Base-by-base conservation (phyloP, 192 early-diverging fungal species). In the Linnemannia hyalina region DNA sequence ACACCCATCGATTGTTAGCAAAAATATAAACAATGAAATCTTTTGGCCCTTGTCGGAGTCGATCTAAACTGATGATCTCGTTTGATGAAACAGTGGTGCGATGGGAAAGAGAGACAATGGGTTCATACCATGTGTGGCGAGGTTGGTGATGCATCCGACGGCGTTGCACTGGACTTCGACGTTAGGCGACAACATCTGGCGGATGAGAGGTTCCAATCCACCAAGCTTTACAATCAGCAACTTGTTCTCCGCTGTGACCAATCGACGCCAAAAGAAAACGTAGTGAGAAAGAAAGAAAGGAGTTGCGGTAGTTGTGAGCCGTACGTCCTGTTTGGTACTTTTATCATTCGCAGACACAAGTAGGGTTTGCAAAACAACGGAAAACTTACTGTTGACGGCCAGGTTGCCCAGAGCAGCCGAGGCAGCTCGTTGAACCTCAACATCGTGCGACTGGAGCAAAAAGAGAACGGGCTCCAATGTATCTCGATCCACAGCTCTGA, bases 131-230 rank as follows among this genome's bases (percentile, higher is more conserved):
- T 93, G 91, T 6, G 97, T 97, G 8, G 97, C 96, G 75, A 98
- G 92, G 71, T 98, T 98, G 0, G 97, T 98, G 78, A 98, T 96
- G 89, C 97, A 98, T 20, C 97, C 97, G 23, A 97, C 97, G 18
- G 97, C 96, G 88, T 98, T 98, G 82, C 95, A 96, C 88, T 97
- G 96, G n/a, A 97, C 96, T 80, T 97, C 97, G 38, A 96, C 93
- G 77, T 97, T 96, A 18, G 93, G 92, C 38, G 94, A 94, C 70
- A 94, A 90, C 96, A 97, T 97, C 85, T 97, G 94, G 60, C 94
- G 93, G 80, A 97, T 95, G 36, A 98, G 93, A 73, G 95, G 95
- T 73, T 96, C 96, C 26, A 98, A 87, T 3, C 94, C 96, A 68
- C 96, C 96, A 76, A 95, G 91, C 78, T 95, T 93, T 44, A 98